phyloP scores from a whole-genome alignment of 176 grass and related monocot genomes.

The Aegilops tauschii region DNA sequence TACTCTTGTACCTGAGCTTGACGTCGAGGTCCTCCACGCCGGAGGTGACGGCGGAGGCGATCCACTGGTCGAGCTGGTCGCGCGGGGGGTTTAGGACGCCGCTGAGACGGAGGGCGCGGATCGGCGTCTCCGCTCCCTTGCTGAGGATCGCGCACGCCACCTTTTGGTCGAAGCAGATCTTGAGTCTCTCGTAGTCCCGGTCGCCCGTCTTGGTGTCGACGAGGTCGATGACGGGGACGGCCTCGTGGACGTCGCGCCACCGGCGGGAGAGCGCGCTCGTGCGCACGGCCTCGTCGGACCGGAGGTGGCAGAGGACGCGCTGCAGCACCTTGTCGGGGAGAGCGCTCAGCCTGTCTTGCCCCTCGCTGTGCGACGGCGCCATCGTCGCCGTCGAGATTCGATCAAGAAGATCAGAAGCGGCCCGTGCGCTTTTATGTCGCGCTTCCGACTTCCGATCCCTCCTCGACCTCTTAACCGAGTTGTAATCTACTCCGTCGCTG shows the following conservation, averaged over 20 bases:
- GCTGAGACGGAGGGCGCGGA: not conserved
- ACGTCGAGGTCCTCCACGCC: slow-evolving; percentile 1
- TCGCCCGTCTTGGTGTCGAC: not conserved
- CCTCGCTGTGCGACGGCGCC: not conserved
- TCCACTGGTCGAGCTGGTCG: not conserved
- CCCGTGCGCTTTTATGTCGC: not conserved
- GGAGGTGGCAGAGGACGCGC: not conserved
- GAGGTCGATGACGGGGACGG: slow-evolving; percentile 7
- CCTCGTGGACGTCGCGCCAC: not conserved
- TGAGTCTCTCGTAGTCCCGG: not conserved
- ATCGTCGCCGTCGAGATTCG: not conserved
- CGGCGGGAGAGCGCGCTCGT: not conserved
- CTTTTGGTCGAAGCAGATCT: slow-evolving; percentile 16
- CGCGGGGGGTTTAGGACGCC: not conserved
- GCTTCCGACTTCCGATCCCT: not conserved
- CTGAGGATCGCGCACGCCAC: not conserved
- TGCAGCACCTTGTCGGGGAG: not conserved
- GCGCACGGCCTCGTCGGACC: not conserved
- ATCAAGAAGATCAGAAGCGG: not conserved
- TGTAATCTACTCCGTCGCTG: not conserved
- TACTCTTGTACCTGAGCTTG: not conserved
- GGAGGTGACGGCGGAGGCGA: not conserved
- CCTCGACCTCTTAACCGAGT: not conserved
- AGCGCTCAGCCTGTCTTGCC: not conserved
- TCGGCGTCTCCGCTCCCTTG: not conserved